These are phyloP conservation scores for Zoysia pacifica DNA, from an alignment of 176 grass and related monocot genomes.

Conservation along the genomic window DNA sequence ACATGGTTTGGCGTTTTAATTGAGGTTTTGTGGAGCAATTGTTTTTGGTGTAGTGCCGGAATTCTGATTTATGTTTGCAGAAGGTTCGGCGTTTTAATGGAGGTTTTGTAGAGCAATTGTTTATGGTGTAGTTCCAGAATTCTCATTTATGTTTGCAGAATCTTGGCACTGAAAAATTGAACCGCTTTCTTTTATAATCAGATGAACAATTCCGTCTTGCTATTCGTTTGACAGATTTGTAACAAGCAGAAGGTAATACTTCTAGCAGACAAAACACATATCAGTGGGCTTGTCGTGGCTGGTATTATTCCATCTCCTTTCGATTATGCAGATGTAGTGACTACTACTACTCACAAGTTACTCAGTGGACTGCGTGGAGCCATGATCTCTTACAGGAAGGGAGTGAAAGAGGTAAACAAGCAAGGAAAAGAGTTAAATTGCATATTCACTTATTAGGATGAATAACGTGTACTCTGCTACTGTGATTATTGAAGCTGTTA, in stretches of 20 bases:
- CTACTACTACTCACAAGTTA: constrained; percentile 98
- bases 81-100: too few relatives aligned
- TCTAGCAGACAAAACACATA: constrained; percentile 98
- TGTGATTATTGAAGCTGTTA: too few relatives aligned
- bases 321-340: constrained; percentile 96
- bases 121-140: too few relatives aligned
- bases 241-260: constrained; percentile 98
- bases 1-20: too few relatives aligned
- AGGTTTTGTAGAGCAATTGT: too few relatives aligned
- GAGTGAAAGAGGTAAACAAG: constrained; percentile 94
- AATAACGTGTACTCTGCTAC: background rate
- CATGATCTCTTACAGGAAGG: constrained; percentile 99
- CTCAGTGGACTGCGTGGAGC: constrained; percentile 94
- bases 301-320: constrained; percentile 95
- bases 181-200: constrained; percentile 3
- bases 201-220: constrained; percentile 27
- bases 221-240: constrained; percentile 69
- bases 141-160: too few relatives aligned
- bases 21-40: too few relatives aligned
- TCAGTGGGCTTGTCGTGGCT: constrained; percentile 92
- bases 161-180: background rate
- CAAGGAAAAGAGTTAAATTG: constrained; percentile 62
- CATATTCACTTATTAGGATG: background rate
- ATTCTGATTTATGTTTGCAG: too few relatives aligned
- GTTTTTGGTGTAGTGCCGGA: too few relatives aligned